These are phyloP conservation scores for Liriodendron chinense DNA, from an alignment of 164 flowering plant species.

Conservation along the genomic window DNA sequence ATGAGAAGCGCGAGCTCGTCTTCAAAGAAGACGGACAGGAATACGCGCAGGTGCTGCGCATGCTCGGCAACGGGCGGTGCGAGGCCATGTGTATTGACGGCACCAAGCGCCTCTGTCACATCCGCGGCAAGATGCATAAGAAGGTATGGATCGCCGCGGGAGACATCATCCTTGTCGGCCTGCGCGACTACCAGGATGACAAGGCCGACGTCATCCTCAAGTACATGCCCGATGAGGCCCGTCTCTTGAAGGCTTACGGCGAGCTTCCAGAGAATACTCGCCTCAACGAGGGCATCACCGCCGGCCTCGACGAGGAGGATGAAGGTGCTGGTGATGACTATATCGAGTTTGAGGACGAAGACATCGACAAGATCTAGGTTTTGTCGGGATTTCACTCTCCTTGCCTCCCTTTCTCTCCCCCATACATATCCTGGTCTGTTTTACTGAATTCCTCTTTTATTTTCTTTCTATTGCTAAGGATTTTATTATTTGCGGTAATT, in stretches of 20 bases:
- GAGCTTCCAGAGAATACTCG: slow-evolving; percentile 25
- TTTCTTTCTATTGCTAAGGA: neutral
- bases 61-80: slow-evolving; percentile 57
- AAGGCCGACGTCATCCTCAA: slow-evolving; percentile 30
- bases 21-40: slow-evolving; percentile 33
- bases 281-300: slow-evolving; percentile 25
- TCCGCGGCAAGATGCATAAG: slow-evolving; percentile 32
- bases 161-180: slow-evolving; percentile 27
- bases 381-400: neutral
- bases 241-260: slow-evolving; percentile 28
- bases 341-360: slow-evolving; percentile 29
- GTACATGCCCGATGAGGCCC: slow-evolving; percentile 31
- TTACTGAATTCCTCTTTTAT: neutral
- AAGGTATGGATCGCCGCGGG: slow-evolving; percentile 33
- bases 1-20: slow-evolving; percentile 30
- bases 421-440: neutral
- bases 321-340: slow-evolving; percentile 18
- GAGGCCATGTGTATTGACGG: slow-evolving; percentile 54
- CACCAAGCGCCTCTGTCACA: slow-evolving; percentile 26
- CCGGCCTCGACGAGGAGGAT: slow-evolving; percentile 24
- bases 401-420: neutral
- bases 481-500: neutral
- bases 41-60: slow-evolving; percentile 30
- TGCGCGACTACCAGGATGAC: slow-evolving; percentile 28
- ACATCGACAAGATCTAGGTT: slow-evolving; percentile 23